Conservation (phyloP, 2,329 filamentous ascomycete species). For the Ophiocordyceps camponoti-saundersi region DNA sequence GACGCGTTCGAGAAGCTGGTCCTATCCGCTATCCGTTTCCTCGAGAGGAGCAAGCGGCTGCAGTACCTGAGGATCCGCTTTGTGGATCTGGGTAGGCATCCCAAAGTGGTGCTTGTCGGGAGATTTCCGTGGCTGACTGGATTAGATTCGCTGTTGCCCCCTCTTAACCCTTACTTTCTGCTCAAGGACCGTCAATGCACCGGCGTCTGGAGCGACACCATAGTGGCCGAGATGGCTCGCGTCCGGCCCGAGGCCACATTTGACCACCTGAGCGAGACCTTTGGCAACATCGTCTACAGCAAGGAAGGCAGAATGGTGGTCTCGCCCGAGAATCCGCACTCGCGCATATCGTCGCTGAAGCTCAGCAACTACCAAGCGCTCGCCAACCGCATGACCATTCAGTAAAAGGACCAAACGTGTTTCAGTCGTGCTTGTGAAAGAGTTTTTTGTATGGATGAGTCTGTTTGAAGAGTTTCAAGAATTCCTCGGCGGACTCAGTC, state of each 20-base stretch:
- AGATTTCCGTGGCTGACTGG: too few relatives aligned
- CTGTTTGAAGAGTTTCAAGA: background rate
- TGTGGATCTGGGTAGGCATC: conserved; percentile 47
- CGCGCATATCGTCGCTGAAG: conserved; percentile 37
- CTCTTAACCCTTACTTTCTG: conserved; percentile 57
- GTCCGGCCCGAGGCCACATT: conserved; percentile 42
- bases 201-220: conserved; percentile 56
- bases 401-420: conserved; percentile 7
- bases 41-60: conserved; percentile 41
- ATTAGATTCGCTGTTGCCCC: conserved; percentile 49
- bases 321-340: conserved; percentile 35
- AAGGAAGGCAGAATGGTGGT: conserved; percentile 43
- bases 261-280: conserved; percentile 44
- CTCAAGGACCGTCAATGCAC: conserved; percentile 42
- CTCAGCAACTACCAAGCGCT: conserved; percentile 39
- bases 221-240: conserved; percentile 41
- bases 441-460: background rate
- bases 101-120: background rate
- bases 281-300: conserved; percentile 40
- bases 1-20: conserved; percentile 53
- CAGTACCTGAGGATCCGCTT: conserved; percentile 55
- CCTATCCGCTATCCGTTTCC: conserved; percentile 40
- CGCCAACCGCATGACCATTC: conserved; percentile 18
- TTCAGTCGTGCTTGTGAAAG: background rate
- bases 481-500: too few relatives aligned